Conservation (phyloP, 371 early-diverging fungal species). For the Mortierella sp. region DNA sequence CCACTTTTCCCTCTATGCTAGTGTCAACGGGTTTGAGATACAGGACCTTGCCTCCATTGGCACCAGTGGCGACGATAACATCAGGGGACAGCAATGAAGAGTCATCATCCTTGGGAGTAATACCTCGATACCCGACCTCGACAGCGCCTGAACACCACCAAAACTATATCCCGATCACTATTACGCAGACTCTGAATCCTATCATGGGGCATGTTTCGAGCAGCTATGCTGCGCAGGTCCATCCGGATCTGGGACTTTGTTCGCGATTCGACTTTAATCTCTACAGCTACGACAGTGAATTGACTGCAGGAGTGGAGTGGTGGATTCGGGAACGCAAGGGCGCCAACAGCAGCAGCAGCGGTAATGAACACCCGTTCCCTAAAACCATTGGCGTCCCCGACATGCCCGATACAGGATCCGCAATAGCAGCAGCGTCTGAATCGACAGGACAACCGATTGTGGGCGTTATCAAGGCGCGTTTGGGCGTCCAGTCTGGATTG, state of each 20-base stretch:
- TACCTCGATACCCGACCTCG: slow-evolving; percentile 49
- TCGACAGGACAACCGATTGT: slow-evolving; percentile 38
- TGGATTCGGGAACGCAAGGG: slow-evolving; percentile 59
- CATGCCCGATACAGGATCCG: not conserved
- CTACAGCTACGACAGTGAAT: slow-evolving; percentile 89
- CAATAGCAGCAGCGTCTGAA: not conserved
- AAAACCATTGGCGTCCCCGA: slow-evolving; percentile 41
- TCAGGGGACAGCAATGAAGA: not conserved
- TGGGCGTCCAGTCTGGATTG: slow-evolving; percentile 68
- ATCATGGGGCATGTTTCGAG: slow-evolving; percentile 90
- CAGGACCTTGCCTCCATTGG: slow-evolving; percentile 71
- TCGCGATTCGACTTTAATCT: slow-evolving; percentile 91
- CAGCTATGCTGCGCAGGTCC: slow-evolving; percentile 85
- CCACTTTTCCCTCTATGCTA: slow-evolving; percentile 23
- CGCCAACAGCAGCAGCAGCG: not conserved
- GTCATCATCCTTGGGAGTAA: not conserved
- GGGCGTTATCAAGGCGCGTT: slow-evolving; percentile 72
- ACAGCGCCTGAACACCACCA: slow-evolving; percentile 55
- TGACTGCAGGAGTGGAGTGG: slow-evolving; percentile 88
- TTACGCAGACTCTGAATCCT: slow-evolving; percentile 87
- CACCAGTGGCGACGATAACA: slow-evolving; percentile 28
- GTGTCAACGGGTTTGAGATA: slow-evolving; percentile 83
- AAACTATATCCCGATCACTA: slow-evolving; percentile 65
- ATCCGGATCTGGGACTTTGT: slow-evolving; percentile 76
- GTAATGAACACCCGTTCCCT: slow-evolving; percentile 26